Evolutionary conservation across 306 rosid genomes (phyloP).

Genomic region (Vicia sativa): DNA sequence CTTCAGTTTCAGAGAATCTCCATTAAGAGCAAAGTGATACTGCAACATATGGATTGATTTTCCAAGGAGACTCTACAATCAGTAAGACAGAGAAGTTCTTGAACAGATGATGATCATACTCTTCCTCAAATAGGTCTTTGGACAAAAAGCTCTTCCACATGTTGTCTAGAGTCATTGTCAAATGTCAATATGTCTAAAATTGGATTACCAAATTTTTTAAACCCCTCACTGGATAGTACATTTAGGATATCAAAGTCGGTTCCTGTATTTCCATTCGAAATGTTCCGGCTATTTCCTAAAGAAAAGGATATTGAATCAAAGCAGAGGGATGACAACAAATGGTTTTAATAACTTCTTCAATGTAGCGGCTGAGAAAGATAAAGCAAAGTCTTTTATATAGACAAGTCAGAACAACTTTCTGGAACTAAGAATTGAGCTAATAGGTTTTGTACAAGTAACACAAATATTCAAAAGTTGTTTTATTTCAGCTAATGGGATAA

Average conservation of each 20-base stretch:
- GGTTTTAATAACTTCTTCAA: constrained; percentile 60
- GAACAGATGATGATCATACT: constrained; percentile 66
- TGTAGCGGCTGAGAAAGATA: constrained; percentile 47
- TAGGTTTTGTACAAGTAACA: constrained; percentile 51
- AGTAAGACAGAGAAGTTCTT: constrained; percentile 58
- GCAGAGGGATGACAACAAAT: constrained; percentile 71
- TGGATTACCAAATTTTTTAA: constrained; percentile 51
- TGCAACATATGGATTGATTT: constrained; percentile 66
- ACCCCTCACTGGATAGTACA: constrained; percentile 48
- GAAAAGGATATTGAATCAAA: constrained; percentile 56
- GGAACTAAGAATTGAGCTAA: constrained; percentile 51
- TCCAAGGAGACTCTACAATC: constrained; percentile 80
- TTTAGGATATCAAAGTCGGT: constrained; percentile 45
- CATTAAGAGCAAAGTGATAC: constrained; percentile 59
- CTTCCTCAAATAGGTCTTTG: constrained; percentile 65
- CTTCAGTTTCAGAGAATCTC: constrained; percentile 56
- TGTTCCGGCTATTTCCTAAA: constrained; percentile 45
- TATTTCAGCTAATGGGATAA: constrained; percentile 48
- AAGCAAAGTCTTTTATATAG: constrained; percentile 34
- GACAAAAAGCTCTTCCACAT: constrained; percentile 69
- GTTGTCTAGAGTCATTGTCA: constrained; percentile 56
- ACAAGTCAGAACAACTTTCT: constrained; percentile 39
- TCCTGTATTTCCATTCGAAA: constrained; percentile 37
- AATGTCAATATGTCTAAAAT: constrained; percentile 62
- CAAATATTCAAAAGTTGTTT: constrained; percentile 61